Evolutionary conservation across 73 alveolate species (phyloP).

Genomic region (Tetrahymena elliotti): DNA sequence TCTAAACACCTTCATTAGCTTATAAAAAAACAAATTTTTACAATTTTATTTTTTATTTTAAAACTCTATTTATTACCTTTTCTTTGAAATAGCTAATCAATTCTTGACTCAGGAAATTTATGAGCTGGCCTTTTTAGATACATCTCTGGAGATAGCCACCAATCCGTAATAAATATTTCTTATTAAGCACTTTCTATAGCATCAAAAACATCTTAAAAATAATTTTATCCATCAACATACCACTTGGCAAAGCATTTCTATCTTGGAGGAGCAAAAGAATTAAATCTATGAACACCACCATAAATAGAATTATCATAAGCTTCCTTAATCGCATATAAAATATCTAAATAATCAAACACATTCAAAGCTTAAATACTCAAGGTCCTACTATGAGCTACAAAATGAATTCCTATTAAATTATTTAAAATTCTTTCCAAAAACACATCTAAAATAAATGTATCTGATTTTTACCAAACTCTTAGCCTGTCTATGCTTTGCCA

Average conservation of each 20-base stretch:
- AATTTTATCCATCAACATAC: constrained; percentile 29
- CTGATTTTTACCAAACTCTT: constrained; percentile 37
- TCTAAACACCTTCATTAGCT: constrained; percentile 76
- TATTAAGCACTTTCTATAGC: constrained; percentile 52
- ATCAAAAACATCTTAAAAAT: constrained; percentile 18
- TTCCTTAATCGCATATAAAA: constrained; percentile 1
- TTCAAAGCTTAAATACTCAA: not conserved
- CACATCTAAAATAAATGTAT: too few relatives aligned
- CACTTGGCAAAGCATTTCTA: constrained; percentile 19
- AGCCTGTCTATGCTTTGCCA: constrained; percentile 48
- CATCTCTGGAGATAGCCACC: constrained; percentile 94
- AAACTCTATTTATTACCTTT: not conserved
- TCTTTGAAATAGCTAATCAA: not conserved
- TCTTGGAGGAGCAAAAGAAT: constrained; percentile 45
- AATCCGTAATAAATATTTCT: constrained; percentile 81
- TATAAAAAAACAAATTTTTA: not conserved
- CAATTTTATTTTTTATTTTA: constrained; percentile 1
- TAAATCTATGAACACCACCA: constrained; percentile 10
- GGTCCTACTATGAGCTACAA: not conserved
- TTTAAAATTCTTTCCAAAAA: too few relatives aligned
- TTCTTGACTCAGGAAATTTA: not conserved
- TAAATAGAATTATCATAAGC: constrained; percentile 18
- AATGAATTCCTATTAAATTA: not conserved
- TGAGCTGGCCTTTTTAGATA: constrained; percentile 66
- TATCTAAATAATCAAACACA: constrained; percentile 7